Evolutionary conservation across 345 rosid species (phyloP).

Genomic region (Microcos paniculata): DNA sequence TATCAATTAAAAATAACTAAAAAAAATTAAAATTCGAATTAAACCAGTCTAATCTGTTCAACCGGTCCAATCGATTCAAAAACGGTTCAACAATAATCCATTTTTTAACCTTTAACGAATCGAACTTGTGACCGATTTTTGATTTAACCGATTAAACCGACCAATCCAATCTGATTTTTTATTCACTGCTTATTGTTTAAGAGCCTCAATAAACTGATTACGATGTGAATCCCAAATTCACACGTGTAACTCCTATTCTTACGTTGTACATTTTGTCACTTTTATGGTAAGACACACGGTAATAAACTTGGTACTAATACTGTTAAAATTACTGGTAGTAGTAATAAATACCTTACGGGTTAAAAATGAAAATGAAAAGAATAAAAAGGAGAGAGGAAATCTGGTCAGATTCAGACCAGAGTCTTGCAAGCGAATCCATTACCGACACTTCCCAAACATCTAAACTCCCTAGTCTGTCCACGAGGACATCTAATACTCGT

Average conservation of each 20-base stretch:
- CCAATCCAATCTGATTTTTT: too few relatives aligned
- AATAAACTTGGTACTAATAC: not conserved
- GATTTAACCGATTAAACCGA: too few relatives aligned
- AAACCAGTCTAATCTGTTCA: too few relatives aligned
- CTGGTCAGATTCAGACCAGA: slow-evolving; percentile 1
- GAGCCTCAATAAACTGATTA: too few relatives aligned
- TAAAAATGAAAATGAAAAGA: not conserved
- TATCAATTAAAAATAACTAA: too few relatives aligned
- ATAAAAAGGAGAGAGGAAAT: not conserved
- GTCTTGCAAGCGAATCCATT: slow-evolving; percentile 11
- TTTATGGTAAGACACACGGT: not conserved
- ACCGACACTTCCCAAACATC: slow-evolving; percentile 44
- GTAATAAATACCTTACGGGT: not conserved
- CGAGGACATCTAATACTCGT: slow-evolving; percentile 26
- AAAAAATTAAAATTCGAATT: too few relatives aligned
- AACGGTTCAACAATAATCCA: too few relatives aligned
- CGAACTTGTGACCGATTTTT: too few relatives aligned
- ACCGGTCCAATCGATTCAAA: too few relatives aligned
- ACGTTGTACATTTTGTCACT: not conserved
- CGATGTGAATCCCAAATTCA: not conserved
- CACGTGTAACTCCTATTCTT: not conserved
- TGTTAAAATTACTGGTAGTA: too few relatives aligned
- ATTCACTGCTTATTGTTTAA: too few relatives aligned
- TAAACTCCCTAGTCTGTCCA: slow-evolving; percentile 18
- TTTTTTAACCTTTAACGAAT: too few relatives aligned